A percentile compares a stretch with the other conserved stretches of the same genome.
Evolutionary conservation across 805 yeast species (phyloP).

Genomic region (Candida dendrica): DNA sequence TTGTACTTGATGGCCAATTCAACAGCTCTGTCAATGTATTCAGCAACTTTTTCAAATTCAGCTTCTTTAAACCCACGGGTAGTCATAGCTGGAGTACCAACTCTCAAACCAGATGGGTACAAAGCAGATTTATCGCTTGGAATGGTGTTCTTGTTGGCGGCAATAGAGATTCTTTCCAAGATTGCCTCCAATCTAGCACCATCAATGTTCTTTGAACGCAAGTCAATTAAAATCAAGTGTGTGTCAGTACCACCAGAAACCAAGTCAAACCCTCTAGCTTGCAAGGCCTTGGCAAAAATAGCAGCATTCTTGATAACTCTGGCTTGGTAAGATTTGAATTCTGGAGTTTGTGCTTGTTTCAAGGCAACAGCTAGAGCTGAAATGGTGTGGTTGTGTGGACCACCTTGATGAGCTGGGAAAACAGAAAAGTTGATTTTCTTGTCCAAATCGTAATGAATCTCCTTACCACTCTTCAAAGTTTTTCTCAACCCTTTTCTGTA

Average conservation of each 20-base stretch:
- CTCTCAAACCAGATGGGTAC: constrained; percentile 93
- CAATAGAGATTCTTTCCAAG: constrained; percentile 84
- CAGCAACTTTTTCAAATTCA: constrained; percentile 78
- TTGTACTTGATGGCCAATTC: constrained; percentile 58
- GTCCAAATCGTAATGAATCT: constrained; percentile 80
- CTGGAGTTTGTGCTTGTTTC: constrained; percentile 86
- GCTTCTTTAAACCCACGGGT: constrained; percentile 81
- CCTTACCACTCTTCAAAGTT: constrained; percentile 77
- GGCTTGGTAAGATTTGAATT: constrained; percentile 79
- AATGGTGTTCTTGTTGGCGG: constrained; percentile 91
- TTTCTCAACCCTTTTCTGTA: constrained; percentile 91
- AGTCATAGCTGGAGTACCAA: constrained; percentile 98
- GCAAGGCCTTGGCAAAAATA: constrained; percentile 64
- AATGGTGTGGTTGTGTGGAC: constrained; percentile 98
- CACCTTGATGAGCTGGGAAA: constrained; percentile 99
- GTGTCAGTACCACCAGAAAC: constrained; percentile 95
- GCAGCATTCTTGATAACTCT: constrained; percentile 78
- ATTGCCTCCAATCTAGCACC: constrained; percentile 95
- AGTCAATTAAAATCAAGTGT: constrained; percentile 80
- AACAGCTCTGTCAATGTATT: constrained; percentile 74
- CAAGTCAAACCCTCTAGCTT: constrained; percentile 56
- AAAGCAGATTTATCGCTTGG: constrained; percentile 96
- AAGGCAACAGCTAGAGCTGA: constrained; percentile 93
- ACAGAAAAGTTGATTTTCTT: constrained; percentile 91
- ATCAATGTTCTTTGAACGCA: constrained; percentile 71